Base-by-base conservation (phyloP, 2,329 filamentous ascomycete genomes). In the Xylogone sp. region DNA sequence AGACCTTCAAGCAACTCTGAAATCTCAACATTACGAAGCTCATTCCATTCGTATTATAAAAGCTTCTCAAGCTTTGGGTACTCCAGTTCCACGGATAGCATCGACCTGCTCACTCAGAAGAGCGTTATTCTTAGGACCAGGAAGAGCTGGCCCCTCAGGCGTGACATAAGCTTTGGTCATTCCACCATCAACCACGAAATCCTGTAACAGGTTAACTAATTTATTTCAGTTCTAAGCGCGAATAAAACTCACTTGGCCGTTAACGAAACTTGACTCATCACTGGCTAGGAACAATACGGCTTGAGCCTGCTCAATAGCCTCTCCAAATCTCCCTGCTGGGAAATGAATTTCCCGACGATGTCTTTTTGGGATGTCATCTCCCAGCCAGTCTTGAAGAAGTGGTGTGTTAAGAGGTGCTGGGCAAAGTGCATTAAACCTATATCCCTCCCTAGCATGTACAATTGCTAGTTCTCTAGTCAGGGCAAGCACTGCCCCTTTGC, bases 101-200 rank as follows among this genome's bases (percentile, higher is more conserved):
- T 68, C 66, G 19, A 68, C 62, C 46, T 62, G 64, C 42, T 62
- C 54, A 44, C 63, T 66, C 9, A 65, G 56, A 10, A 56, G 53
- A 46, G 65, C 65, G 49, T 68, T 68, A 58, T 68, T 87, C 55
- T 70, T 66, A 3, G 84, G 84, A 4, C 78, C 76, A 10, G 72
- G 59, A 0, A 74, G 60, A 8, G 82, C 66, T 13, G 79, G 74
- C 3, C 84, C 84, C 69, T 86, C 82, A 2, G 84, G 73, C 1
- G 84, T 87, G 22, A 87, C 83, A 69, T 97, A 97, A 43, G 91
- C 89, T 78, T 88, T 96, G 64, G 85, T 93, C 89, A 99, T 90
- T 54, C 93, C 93, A 53, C 94, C 94, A 64, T 99, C 94, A 21
- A 97, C 91, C 3, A 96, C 87, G 73, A 97, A 96, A 68, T 97